Conservation (phyloP, 441 rosid genomes). For the Capsella rubella region DNA sequence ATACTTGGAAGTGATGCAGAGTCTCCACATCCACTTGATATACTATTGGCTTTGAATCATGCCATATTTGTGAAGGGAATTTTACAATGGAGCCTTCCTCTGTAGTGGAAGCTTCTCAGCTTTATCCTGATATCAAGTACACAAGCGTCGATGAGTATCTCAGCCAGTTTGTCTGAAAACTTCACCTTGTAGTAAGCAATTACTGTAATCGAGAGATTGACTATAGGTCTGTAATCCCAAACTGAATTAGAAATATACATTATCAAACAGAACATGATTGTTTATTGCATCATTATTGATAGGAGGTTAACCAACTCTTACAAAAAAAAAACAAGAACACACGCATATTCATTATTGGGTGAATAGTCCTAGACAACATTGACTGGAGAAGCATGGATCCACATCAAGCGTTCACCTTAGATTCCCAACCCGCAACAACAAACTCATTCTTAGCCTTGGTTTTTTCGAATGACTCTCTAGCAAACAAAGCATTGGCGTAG, state of each 20-base stretch:
- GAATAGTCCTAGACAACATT: slow-evolving; percentile 4
- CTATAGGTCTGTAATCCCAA: slow-evolving; percentile 18
- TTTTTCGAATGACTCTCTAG: slow-evolving; percentile 69
- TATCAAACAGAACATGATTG: not conserved
- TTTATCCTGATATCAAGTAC: slow-evolving; percentile 55
- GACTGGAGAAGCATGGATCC: slow-evolving; percentile 27
- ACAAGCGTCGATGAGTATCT: slow-evolving; percentile 55
- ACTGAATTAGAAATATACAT: slow-evolving; percentile 15
- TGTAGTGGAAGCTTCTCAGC: slow-evolving; percentile 54
- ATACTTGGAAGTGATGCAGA: slow-evolving; percentile 32
- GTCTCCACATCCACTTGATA: slow-evolving; percentile 36
- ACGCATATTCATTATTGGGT: slow-evolving; percentile 19
- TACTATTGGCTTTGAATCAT: slow-evolving; percentile 35
- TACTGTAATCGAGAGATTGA: slow-evolving; percentile 25
- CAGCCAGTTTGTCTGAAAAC: slow-evolving; percentile 36
- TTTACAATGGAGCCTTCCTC: slow-evolving; percentile 41
- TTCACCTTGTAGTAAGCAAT: not conserved
- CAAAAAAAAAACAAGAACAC: slow-evolving; percentile 14
- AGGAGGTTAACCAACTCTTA: not conserved
- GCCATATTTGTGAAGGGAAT: slow-evolving; percentile 39
- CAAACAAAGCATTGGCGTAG: slow-evolving; percentile 60
- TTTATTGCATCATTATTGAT: slow-evolving; percentile 15
- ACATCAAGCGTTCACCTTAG: slow-evolving; percentile 70
- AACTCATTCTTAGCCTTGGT: slow-evolving; percentile 60
- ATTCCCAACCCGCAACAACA: slow-evolving; percentile 81